Percentiles rank a stretch among this genome's conserved stretches.
Conservation (phyloP, 768 basidiomycete species). For the Pilatotrama ljubarskyi region DNA sequence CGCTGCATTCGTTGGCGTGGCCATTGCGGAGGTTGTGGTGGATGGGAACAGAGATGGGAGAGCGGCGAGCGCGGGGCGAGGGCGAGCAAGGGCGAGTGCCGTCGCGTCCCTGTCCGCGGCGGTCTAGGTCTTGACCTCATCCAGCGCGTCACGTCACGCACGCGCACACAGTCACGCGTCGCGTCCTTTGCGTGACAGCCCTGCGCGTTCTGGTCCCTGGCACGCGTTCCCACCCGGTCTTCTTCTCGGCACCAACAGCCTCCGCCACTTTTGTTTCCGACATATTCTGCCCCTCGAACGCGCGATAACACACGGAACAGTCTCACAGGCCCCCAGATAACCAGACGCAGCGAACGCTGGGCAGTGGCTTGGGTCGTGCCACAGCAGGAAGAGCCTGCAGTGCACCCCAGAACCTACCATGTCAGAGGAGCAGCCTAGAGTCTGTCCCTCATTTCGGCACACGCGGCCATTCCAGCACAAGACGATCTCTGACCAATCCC, state of each 20-base stretch:
- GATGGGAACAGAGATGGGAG: constrained; percentile 13
- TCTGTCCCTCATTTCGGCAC: constrained; percentile 17
- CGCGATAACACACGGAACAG: too few relatives aligned
- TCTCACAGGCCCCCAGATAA: too few relatives aligned
- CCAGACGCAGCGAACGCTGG: too few relatives aligned
- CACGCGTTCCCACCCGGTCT: not conserved
- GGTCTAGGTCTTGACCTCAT: constrained; percentile 21
- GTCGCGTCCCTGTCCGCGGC: constrained; percentile 20
- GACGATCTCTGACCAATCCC: constrained; percentile 16
- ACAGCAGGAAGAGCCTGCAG: not conserved
- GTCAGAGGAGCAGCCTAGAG: constrained; percentile 21
- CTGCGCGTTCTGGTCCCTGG: not conserved
- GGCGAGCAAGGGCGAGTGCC: constrained; percentile 3
- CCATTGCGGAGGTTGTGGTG: constrained; percentile 14
- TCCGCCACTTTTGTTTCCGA: not conserved
- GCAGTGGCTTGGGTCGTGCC: too few relatives aligned
- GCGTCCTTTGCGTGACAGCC: constrained; percentile 3
- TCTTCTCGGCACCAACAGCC: not conserved
- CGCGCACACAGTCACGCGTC: constrained; percentile 10
- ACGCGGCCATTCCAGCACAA: constrained; percentile 4
- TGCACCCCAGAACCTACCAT: constrained; percentile 21
- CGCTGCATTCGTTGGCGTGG: constrained; percentile 32
- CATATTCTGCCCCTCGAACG: too few relatives aligned
- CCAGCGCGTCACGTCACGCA: constrained; percentile 18
- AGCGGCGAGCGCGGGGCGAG: constrained; percentile 8